A percentile compares a stretch with the other conserved stretches of the same genome.
Evolutionary conservation across 2,329 filamentous ascomycete species (phyloP).

Genomic region (Cryphonectria nitschkei): DNA sequence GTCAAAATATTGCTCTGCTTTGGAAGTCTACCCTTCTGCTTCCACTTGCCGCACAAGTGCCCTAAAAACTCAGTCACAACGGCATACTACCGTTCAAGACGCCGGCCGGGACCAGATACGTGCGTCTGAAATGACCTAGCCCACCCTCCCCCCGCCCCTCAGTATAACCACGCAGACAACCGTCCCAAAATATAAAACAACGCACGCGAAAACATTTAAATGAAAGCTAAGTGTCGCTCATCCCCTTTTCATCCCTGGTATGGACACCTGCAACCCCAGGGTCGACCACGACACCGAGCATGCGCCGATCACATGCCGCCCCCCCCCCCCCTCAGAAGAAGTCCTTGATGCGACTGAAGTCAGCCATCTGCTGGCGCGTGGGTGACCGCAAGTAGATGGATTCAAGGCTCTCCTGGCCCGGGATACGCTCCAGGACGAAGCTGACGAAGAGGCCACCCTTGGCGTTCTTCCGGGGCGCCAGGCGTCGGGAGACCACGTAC

Average conservation of each 20-base stretch:
- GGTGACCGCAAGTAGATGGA: slow-evolving; percentile 27
- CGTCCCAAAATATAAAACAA: no score
- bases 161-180: no score
- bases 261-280: background rate
- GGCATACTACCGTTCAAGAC: no score
- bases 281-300: background rate
- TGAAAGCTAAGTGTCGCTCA: background rate
- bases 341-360: slow-evolving; percentile 26
- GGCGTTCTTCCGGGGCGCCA: slow-evolving; percentile 24
- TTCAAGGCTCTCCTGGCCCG: slow-evolving; percentile 30
- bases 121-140: no score
- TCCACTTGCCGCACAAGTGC: no score
- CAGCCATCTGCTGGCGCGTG: slow-evolving; percentile 23
- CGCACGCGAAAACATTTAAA: background rate
- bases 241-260: background rate
- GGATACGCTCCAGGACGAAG: slow-evolving; percentile 33
- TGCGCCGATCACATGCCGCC: background rate
- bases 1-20: no score
- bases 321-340: background rate
- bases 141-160: no score
- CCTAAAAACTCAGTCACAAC: no score
- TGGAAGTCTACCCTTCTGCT: no score
- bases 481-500: slow-evolving; percentile 33
- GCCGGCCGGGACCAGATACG: no score
- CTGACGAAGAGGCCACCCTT: slow-evolving; percentile 31